phyloP scores from a whole-genome alignment of 1,284 basidiomycete genomes.

The Puccinia polysora region DNA sequence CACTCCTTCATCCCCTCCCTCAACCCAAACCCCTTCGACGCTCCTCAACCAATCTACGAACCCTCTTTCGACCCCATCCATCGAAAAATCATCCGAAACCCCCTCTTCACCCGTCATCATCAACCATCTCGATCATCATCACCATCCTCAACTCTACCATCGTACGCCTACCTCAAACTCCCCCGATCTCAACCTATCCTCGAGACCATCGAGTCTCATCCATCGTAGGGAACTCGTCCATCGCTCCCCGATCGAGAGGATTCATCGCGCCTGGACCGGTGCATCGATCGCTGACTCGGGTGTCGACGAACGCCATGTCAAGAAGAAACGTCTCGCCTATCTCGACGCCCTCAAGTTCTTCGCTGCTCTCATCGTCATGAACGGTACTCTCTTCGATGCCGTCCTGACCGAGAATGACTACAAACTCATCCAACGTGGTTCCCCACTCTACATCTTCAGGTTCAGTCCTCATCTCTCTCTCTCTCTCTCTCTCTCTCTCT shows the following conservation, averaged over 20 bases:
- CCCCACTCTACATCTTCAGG: slow-evolving; percentile 51
- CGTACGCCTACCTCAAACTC: slow-evolving; percentile 6
- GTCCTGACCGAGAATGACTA: slow-evolving; percentile 48
- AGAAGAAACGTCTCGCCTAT: slow-evolving; percentile 49
- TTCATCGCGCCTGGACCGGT: slow-evolving; percentile 39
- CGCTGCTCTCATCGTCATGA: slow-evolving; percentile 51
- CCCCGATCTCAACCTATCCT: slow-evolving; percentile 7
- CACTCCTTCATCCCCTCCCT: slow-evolving; percentile 10
- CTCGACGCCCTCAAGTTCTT: slow-evolving; percentile 53
- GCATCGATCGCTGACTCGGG: slow-evolving; percentile 28
- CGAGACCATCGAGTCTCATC: slow-evolving; percentile 8
- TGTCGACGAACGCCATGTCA: slow-evolving; percentile 36
- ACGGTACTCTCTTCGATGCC: slow-evolving; percentile 52
- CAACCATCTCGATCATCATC: slow-evolving; percentile 14
- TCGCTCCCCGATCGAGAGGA: slow-evolving; percentile 13
- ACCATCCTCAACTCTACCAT: slow-evolving; percentile 15
- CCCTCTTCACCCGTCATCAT: too few species aligned
- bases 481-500: not conserved
- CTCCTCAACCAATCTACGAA: too few species aligned
- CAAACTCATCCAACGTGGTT: slow-evolving; percentile 49
- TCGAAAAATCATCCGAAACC: slow-evolving; percentile 5
- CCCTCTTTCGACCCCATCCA: not conserved
- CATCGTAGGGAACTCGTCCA: slow-evolving; percentile 1
- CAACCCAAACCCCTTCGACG: slow-evolving; percentile 13
- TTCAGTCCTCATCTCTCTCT: slow-evolving; percentile 10